These are phyloP conservation scores for Colletotrichum falcatum DNA, from an alignment of 2,329 filamentous ascomycete genomes.

Conservation along the genomic window DNA sequence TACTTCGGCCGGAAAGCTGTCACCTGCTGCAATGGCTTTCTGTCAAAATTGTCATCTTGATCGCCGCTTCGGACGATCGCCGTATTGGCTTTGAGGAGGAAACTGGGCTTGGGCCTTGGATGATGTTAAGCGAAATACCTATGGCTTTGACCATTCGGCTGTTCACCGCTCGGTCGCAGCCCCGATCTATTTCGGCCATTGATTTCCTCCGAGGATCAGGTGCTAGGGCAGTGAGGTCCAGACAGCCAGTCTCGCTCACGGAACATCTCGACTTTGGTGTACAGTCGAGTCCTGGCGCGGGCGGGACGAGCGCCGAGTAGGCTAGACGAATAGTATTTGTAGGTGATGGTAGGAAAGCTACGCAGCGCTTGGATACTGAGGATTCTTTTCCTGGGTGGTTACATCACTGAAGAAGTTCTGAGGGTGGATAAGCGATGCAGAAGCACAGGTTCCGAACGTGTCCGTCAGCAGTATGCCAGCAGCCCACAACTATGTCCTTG, in stretches of 20 bases:
- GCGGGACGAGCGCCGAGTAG: background rate
- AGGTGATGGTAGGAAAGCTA: slow-evolving; percentile 14
- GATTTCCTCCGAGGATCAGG: background rate
- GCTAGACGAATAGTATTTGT: background rate
- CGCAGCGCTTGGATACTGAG: slow-evolving; percentile 12
- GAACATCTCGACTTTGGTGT: background rate
- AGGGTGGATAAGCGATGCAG: background rate
- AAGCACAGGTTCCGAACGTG: background rate
- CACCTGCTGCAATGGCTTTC: slow-evolving; percentile 1
- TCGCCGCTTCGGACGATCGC: slow-evolving; percentile 11
- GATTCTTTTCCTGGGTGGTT: slow-evolving; percentile 2
- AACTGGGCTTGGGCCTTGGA: slow-evolving; percentile 16
- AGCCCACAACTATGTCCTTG: background rate
- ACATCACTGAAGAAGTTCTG: slow-evolving; percentile 8
- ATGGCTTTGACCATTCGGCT: background rate
- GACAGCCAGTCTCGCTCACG: background rate
- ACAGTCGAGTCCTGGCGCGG: background rate
- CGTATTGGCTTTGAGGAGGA: slow-evolving; percentile 5
- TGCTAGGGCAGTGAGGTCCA: slow-evolving; percentile 3
- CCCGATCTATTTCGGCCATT: background rate
- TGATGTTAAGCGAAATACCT: background rate
- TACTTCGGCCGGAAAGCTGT: background rate
- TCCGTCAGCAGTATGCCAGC: background rate
- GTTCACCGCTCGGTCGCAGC: background rate
- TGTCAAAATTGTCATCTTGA: slow-evolving; percentile 17